These are phyloP conservation scores for Monosiga brevicollis DNA, from an alignment of 78 protist species.

Conservation along the genomic window DNA sequence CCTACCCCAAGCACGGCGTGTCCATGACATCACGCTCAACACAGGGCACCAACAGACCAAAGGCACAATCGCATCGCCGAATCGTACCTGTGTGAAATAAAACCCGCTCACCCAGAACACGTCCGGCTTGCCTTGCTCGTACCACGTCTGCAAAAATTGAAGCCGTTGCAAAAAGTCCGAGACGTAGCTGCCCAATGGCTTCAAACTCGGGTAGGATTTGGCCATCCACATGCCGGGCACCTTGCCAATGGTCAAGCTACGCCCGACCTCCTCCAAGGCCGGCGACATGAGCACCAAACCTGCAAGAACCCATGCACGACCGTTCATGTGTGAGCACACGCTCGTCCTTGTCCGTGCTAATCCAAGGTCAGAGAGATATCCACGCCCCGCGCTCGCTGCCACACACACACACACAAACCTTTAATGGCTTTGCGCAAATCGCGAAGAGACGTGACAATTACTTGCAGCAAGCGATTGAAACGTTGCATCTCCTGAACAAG, in stretches of 20 bases:
- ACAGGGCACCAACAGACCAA: too few species aligned
- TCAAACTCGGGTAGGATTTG: constrained; percentile 69
- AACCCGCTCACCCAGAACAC: constrained; percentile 77
- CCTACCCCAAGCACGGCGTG: constrained; percentile 18
- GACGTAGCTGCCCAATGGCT: constrained; percentile 60
- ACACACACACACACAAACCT: constrained; percentile 35
- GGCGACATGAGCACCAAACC: constrained; percentile 53
- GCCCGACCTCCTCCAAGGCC: constrained; percentile 48
- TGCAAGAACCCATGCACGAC: neutral
- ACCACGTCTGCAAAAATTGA: constrained; percentile 42
- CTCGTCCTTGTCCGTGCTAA: neutral
- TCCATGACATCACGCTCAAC: too few species aligned
- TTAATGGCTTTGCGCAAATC: constrained; percentile 60
- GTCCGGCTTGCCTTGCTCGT: constrained; percentile 43
- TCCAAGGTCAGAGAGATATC: neutral
- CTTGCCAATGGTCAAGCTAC: constrained; percentile 35
- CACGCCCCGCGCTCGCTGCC: neutral
- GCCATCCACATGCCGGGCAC: constrained; percentile 41
- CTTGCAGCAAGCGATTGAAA: constrained; percentile 53
- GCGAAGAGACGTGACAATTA: constrained; percentile 17
- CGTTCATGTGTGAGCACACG: neutral
- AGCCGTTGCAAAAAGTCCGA: constrained; percentile 47
- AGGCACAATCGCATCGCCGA: too few species aligned
- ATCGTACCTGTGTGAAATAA: constrained; percentile 77
- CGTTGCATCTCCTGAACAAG: constrained; percentile 63